Evolutionary conservation across 345 rosid species (phyloP).

Genomic region (Brassica nigra): DNA sequence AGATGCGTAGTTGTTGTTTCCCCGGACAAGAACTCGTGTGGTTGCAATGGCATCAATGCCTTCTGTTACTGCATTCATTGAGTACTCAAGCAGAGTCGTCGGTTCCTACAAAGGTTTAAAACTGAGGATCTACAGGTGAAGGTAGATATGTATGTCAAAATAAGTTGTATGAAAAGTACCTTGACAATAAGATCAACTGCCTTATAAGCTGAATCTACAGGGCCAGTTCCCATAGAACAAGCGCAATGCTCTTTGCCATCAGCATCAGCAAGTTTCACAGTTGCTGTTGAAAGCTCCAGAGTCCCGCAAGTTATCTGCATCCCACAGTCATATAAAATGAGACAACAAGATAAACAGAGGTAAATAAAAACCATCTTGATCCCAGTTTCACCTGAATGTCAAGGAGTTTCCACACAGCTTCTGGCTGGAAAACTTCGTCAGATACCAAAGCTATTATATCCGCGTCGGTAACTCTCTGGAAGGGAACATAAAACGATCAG

Average conservation of each 20-base stretch:
- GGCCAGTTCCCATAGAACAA: conserved; percentile 89
- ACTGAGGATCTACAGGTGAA: not conserved
- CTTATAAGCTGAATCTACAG: conserved; percentile 95
- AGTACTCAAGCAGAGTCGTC: conserved; percentile 74
- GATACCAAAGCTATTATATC: conserved; percentile 88
- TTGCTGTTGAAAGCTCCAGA: conserved; percentile 87
- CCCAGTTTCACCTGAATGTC: conserved; percentile 72
- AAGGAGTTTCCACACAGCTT: conserved; percentile 72
- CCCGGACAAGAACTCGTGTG: conserved; percentile 84
- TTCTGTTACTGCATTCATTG: conserved; percentile 82
- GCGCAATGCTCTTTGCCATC: conserved; percentile 73
- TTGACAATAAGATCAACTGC: conserved; percentile 86
- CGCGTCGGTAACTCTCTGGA: conserved; percentile 83
- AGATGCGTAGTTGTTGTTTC: conserved; percentile 44
- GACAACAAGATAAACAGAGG: not conserved
- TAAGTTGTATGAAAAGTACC: conserved; percentile 41
- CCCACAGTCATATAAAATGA: conserved; percentile 3
- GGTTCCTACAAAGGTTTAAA: conserved; percentile 52
- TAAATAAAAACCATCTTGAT: not conserved
- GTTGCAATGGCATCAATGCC: conserved; percentile 97
- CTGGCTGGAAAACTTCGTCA: conserved; percentile 97
- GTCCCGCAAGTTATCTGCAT: conserved; percentile 91
- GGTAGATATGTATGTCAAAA: not conserved
- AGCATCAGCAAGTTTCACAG: conserved; percentile 74
- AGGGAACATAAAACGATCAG: conserved; percentile 25